Conservation (phyloP, 164 flowering plant species). For the Amborella trichopoda region DNA sequence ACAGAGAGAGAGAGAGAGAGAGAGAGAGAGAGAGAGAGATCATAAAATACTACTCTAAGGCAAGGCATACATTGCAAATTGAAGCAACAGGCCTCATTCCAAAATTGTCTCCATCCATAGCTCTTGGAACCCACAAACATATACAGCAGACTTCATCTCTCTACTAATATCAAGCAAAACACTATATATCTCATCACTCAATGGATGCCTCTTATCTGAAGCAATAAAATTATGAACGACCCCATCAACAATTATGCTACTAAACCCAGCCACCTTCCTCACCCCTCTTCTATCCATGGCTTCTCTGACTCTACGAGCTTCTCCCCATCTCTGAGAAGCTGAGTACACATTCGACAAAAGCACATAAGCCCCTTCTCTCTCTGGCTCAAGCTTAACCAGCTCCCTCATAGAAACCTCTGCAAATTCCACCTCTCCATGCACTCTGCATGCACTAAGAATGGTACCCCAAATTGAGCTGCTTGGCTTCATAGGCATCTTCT, state of each 20-base stretch:
- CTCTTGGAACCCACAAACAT: no score
- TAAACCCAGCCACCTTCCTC: slow-evolving; percentile 45
- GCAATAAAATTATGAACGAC: slow-evolving; percentile 24
- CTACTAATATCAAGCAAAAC: slow-evolving; percentile 14
- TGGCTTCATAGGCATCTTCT: slow-evolving; percentile 39
- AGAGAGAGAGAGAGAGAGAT: no score
- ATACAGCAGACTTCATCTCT: no score
- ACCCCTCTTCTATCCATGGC: slow-evolving; percentile 34
- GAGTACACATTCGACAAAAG: slow-evolving; percentile 38
- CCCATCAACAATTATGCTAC: slow-evolving; percentile 32
- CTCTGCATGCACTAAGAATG: slow-evolving; percentile 27
- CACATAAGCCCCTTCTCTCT: slow-evolving; percentile 36
- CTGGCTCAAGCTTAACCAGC: slow-evolving; percentile 38
- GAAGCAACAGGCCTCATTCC: no score
- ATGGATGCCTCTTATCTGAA: slow-evolving; percentile 28
- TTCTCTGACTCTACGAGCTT: slow-evolving; percentile 27
- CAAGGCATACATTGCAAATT: no score
- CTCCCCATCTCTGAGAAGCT: slow-evolving; percentile 27
- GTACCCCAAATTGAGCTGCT: slow-evolving; percentile 43
- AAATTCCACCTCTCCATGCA: slow-evolving; percentile 19
- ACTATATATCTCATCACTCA: slow-evolving; percentile 19
- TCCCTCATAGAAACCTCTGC: slow-evolving; percentile 35
- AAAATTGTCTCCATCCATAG: no score
- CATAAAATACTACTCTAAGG: no score
- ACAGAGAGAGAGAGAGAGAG: no score